Evolutionary conservation across 345 rosid genomes (phyloP).

Genomic region (Passiflora organensis): DNA sequence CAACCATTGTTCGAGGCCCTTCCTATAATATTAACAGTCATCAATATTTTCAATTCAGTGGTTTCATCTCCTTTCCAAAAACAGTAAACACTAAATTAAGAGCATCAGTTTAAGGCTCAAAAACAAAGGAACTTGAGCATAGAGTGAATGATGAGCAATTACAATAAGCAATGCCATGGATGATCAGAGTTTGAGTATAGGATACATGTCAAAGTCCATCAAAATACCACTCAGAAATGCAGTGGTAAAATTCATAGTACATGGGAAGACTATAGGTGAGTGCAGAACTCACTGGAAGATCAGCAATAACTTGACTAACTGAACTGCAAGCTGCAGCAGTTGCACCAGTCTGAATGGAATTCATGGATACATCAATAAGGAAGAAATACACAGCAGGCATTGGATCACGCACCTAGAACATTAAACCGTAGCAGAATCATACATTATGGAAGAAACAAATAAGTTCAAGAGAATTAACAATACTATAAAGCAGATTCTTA

Average conservation of each 20-base stretch:
- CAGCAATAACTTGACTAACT: slow-evolving; percentile 81
- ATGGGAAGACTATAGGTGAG: neutral
- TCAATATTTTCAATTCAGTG: too few relatives aligned
- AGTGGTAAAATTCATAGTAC: neutral
- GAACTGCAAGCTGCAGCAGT: slow-evolving; percentile 98
- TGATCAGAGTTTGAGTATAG: neutral
- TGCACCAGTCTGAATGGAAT: slow-evolving; percentile 92
- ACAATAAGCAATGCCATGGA: neutral
- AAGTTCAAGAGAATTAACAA: too few relatives aligned
- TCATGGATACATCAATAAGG: slow-evolving; percentile 92
- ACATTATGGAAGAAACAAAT: too few relatives aligned
- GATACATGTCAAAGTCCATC: neutral
- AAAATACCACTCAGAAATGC: neutral
- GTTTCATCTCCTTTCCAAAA: too few relatives aligned
- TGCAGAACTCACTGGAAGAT: slow-evolving; percentile 74
- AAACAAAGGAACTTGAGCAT: neutral
- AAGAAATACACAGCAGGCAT: slow-evolving; percentile 96
- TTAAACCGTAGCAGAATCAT: too few relatives aligned
- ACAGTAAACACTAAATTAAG: neutral
- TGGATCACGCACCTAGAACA: slow-evolving; percentile 84
- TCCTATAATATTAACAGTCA: slow-evolving; percentile 50
- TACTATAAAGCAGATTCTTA: neutral
- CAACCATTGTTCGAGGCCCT: slow-evolving; percentile 94
- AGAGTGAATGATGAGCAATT: neutral
- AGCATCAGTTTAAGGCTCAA: neutral